Conservation (phyloP, 495 filamentous ascomycete genomes). For the Penicillium soppii region DNA sequence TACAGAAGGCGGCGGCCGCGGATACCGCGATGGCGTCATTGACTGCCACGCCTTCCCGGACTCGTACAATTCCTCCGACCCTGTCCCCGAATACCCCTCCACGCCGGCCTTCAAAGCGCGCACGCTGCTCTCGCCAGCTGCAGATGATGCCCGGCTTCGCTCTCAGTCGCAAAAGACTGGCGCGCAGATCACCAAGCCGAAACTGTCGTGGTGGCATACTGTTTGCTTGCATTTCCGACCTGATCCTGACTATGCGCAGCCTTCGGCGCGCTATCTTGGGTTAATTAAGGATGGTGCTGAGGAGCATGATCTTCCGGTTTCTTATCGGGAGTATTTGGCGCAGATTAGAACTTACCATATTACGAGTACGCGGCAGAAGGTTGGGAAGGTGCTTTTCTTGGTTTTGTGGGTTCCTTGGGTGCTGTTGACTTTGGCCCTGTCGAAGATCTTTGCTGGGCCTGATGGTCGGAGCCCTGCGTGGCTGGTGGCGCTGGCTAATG, state of each 20-base stretch:
- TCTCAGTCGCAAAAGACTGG: neutral
- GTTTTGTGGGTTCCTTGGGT: constrained; percentile 61
- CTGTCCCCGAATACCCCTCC: constrained; percentile 39
- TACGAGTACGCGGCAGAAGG: constrained; percentile 62
- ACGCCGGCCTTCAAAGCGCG: constrained; percentile 53
- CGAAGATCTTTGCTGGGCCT: constrained; percentile 54
- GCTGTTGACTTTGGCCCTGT: constrained; percentile 44
- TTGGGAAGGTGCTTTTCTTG: constrained; percentile 63
- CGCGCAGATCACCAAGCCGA: neutral
- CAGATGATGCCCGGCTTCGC: constrained; percentile 13
- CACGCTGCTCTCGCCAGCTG: constrained; percentile 56
- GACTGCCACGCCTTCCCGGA: constrained; percentile 67
- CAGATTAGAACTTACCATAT: constrained; percentile 64
- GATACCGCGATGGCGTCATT: constrained; percentile 81
- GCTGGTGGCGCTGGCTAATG: constrained; percentile 49
- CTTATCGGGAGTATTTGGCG: constrained; percentile 70
- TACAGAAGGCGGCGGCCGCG: constrained; percentile 81
- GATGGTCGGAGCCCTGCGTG: constrained; percentile 67
- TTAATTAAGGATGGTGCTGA: constrained; percentile 72
- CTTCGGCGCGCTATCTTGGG: constrained; percentile 77
- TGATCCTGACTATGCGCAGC: constrained; percentile 69
- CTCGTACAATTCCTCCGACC: constrained; percentile 31
- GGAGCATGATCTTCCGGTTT: constrained; percentile 72
- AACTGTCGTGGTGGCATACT: constrained; percentile 8
- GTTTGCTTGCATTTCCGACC: constrained; percentile 46